Base-by-base conservation (phyloP, 2,329 filamentous ascomycete species). In the Podosphaera leucotricha region DNA sequence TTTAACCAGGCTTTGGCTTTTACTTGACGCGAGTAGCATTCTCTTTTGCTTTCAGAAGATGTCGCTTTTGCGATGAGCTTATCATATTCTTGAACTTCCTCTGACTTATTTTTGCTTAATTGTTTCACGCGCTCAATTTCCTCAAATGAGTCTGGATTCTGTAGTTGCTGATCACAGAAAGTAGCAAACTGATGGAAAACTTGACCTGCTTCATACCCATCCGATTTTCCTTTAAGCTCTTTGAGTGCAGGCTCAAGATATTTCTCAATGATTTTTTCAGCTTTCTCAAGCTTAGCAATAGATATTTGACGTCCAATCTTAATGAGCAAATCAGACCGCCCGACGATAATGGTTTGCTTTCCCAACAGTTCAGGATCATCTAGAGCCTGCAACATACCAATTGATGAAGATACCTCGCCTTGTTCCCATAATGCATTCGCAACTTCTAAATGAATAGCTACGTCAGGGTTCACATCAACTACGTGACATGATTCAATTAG, bases 121-220 rank as follows among this genome's bases (percentile, higher is more conserved):
- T 75, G 83, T 55, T 81, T 72, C 37, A 94, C 70, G 39, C 90
- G 77, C 24, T 74, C 72, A 47, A 93, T 72, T 54, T 98, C 90
- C 58, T 92, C 84, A 1, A 86, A 64, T 28, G 78, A 75, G 52
- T 92, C 84, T 0, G 79, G 72, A 55, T 87, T 87, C 54, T 93
- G 81, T 8, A 98, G 66, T 58, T 98, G 90, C 54, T 85, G 77
- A 57, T 98, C 87, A 55, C 92, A 98, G 58, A 98, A 98, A 43
- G 77, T 72, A 21, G 92, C 90, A 59, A 95, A 95, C 54, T 92
- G 83, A 57, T 94, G 85, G 54, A 85, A 94, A 0, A 95, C 90
- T 51, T 83, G 71, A 1, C 86, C 85, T 2, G 86, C 81, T 47
- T 87, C 81, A 38, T 70, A 66, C 1, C 80, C 80, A 44, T 75